Conservation (phyloP, 208 protist genomes). For the Entamoeba moshkovskii region DNA sequence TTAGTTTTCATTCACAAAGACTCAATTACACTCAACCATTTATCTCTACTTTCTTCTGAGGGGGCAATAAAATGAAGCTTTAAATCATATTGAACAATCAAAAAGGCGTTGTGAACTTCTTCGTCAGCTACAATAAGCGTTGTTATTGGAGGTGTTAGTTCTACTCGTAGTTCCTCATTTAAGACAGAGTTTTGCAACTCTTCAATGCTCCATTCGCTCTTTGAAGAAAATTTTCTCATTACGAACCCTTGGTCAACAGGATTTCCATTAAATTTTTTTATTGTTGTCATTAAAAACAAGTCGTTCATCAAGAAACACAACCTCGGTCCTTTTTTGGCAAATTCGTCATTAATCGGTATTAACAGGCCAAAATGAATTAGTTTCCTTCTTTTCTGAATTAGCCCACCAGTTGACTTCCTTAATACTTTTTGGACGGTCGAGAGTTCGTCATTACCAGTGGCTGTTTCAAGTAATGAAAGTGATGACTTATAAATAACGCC, state of each 20-base stretch:
- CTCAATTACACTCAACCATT: background rate
- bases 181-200: background rate
- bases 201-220: background rate
- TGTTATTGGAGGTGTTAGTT: background rate
- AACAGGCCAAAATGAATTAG: background rate
- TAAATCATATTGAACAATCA: background rate
- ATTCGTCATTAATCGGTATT: background rate
- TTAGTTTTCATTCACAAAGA: too few relatives aligned
- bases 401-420: background rate
- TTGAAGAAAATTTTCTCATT: background rate
- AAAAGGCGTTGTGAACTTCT: background rate
- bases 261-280: background rate
- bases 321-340: background rate
- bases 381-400: background rate
- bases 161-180: background rate
- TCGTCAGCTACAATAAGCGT: background rate
- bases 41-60: background rate
- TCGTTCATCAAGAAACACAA: background rate
- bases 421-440: background rate
- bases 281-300: background rate
- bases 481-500: background rate
- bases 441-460: background rate
- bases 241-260: background rate
- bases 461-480: background rate
- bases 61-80: background rate